Evolutionary conservation across 192 early-diverging fungal species (phyloP).

Genomic region (Backusella mclennaniae): DNA sequence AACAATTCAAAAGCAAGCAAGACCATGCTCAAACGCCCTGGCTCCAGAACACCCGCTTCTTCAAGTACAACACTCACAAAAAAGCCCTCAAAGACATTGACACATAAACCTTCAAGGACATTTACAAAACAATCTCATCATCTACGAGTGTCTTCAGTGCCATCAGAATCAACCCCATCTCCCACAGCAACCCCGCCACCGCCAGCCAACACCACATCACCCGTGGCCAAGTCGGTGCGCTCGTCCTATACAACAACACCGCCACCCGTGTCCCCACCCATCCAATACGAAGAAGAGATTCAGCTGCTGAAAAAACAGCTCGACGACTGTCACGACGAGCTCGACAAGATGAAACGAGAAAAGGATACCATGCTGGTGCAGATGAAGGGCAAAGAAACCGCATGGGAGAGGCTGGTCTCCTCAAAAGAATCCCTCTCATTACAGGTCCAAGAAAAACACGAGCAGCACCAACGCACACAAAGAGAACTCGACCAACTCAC

Average conservation of each 20-base stretch:
- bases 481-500: background rate
- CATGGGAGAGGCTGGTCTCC: constrained; percentile 24
- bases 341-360: constrained; percentile 21
- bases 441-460: constrained; percentile 18
- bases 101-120: background rate
- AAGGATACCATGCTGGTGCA: background rate
- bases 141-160: constrained; percentile 2
- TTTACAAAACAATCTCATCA: background rate
- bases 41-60: background rate
- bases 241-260: background rate
- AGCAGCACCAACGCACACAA: background rate
- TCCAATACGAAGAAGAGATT: constrained; percentile 11
- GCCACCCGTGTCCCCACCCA: background rate
- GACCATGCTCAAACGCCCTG: background rate
- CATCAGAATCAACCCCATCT: background rate
- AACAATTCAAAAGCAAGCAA: background rate
- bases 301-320: background rate
- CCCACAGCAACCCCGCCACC: background rate
- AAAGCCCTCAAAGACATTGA: background rate
- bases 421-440: constrained; percentile 19
- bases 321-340: background rate
- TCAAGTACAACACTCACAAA: background rate
- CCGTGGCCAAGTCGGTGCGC: background rate
- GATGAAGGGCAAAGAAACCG: constrained; percentile 21
- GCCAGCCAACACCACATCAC: background rate